Percentiles rank a stretch among this genome's conserved stretches.
Evolutionary conservation across 805 yeast genomes (phyloP).

Genomic region (Candida pseudoglaebosa): DNA sequence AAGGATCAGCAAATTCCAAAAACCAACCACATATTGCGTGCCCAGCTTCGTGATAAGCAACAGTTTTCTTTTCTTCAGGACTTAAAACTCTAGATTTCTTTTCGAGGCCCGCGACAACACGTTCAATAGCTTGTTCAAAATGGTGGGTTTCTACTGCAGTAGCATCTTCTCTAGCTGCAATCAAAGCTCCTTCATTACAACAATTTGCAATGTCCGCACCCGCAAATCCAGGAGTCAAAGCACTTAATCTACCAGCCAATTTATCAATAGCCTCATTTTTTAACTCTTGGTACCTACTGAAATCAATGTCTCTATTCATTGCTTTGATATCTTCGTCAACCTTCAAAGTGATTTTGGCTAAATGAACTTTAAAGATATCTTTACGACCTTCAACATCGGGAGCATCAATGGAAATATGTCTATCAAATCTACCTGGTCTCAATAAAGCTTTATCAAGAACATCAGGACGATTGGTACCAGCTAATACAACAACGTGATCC

Average conservation of each 20-base stretch:
- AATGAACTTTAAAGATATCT: slow-evolving; percentile 78
- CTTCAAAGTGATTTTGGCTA: slow-evolving; percentile 53
- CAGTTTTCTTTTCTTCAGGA: slow-evolving; percentile 76
- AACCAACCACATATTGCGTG: slow-evolving; percentile 97
- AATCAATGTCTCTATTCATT: slow-evolving; percentile 34
- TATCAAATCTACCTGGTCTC: slow-evolving; percentile 94
- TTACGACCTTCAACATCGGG: slow-evolving; percentile 91
- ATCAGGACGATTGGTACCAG: slow-evolving; percentile 93
- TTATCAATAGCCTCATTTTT: slow-evolving; percentile 47
- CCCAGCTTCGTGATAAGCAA: slow-evolving; percentile 95
- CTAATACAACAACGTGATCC: slow-evolving; percentile 89
- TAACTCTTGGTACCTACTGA: slow-evolving; percentile 35
- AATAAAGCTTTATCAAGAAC: slow-evolving; percentile 83
- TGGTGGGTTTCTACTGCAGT: slow-evolving; percentile 59
- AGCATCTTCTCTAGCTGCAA: slow-evolving; percentile 80
- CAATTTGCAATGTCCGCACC: slow-evolving; percentile 97
- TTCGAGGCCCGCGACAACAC: slow-evolving; percentile 93
- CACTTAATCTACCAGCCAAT: slow-evolving; percentile 80
- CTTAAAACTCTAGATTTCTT: slow-evolving; percentile 76
- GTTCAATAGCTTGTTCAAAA: slow-evolving; percentile 89
- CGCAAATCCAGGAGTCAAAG: slow-evolving; percentile 90
- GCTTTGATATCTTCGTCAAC: slow-evolving; percentile 35
- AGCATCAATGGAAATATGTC: slow-evolving; percentile 80
- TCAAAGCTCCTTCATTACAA: slow-evolving; percentile 90
- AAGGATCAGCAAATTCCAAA: slow-evolving; percentile 81